Evolutionary conservation across 306 rosid genomes (phyloP), one percentile per base, ranked within the genome.

Genomic region (Cucurbita argyrosperma): DNA sequence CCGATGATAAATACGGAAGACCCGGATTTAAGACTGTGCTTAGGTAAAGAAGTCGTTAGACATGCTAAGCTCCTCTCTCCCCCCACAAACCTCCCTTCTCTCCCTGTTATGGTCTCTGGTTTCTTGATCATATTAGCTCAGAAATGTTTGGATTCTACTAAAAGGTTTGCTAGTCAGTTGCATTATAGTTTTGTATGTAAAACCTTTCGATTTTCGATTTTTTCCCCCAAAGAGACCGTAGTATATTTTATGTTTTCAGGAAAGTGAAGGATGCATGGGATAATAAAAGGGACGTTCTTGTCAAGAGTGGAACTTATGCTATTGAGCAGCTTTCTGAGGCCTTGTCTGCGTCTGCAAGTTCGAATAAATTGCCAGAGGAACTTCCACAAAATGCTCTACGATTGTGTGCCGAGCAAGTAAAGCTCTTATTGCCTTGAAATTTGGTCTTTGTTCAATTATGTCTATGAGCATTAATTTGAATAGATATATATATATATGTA

Each of bases 251-350:
- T 78, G 52, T 76, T 83, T 78, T 55, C 83, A 93, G 98, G 74
- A 90, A 93, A 83, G 97, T 93, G 78, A 89, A 89, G 81, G 94
- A 87, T 47, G 90, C 96, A 72, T 90, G 98, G 98, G 88, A 84
- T 76, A 77, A 7, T 65, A 85, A 89, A 82, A 85, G 86, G 79
- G 97, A 90, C 77, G 74, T 67, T 55, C 90, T 93, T 74, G 83
- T 93, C 69, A 90, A 93, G 88, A 90, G 98, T 80, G 97, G 95
- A 80, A 57, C 90, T 56, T 86, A 70, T 81, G 92, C 97, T 18
- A 90, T 93, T 69, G 96, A 90, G 69, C 97, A 93, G 83, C 86
- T 93, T 35, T 80, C 96, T 14, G 96, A 90, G 82, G 97, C 97
- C 68, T 66, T 93, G 78, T 82, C 92, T 42, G 79, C 86, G 14